Base-by-base conservation (phyloP, 2,329 filamentous ascomycete genomes). In the Salinomyces thailandicus region DNA sequence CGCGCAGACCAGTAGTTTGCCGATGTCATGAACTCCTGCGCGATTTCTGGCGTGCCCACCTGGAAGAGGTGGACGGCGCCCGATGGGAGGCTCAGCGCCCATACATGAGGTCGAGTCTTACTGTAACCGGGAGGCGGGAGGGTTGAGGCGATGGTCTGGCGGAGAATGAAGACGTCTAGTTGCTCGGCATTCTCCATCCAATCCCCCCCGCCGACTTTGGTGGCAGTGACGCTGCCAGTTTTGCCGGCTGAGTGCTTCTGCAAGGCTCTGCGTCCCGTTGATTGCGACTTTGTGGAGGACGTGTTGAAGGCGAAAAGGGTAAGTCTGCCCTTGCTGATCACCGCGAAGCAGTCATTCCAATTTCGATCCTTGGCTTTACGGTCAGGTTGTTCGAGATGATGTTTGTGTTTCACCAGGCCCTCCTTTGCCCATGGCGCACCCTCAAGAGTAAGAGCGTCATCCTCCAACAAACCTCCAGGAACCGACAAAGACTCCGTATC, bases 341-440 rank as follows among this genome's bases (percentile, higher is more conserved):
- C 91, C 22, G 87, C 89, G 63, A 98, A 98, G 38, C 87, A 87
- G 54, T 96, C 87, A 40, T 72, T 79, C 91, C 91, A 98, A 51
- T 87, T 89, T 26, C 91, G 75, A 52, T 96, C 89, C 62, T 89
- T 95, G 43, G 87, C 82, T 58, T 85, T 84, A 65, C 91, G 94
- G 48, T 93, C 87, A 22, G 85, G 71, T 4, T 84, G 78, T 57
- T 96, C 89, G 3, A 96, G 72, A 54, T 96, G 89, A 58, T 95
- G 89, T 62, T 96, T 96, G 65, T 98, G 89, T 49, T 89, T 89
- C 14, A 96, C 69, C 50, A 93, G 85, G 44, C 91, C 91, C 62
- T 98, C 91, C 62, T 98, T 98, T 18, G 93, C 81, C 91, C 91
- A 98, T 0, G 91, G 91, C n/a, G 91, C 85, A 16, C 91, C 91